Percentiles rank a stretch among this genome's conserved stretches.
phyloP scores from a whole-genome alignment of 2,329 filamentous ascomycete genomes.

The Stachybotrys chartarum region DNA sequence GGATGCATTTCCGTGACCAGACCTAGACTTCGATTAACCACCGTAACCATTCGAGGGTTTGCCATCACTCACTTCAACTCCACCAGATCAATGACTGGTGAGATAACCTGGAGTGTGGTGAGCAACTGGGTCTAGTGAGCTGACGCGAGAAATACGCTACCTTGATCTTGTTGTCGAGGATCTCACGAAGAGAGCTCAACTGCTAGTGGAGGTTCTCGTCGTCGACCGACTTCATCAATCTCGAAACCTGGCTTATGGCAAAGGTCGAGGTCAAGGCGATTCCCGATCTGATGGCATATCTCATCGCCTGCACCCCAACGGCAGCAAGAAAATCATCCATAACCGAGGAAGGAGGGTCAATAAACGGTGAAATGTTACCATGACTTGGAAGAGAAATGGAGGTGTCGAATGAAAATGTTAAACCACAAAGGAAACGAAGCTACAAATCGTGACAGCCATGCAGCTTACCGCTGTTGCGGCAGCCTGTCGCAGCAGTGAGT shows the following conservation, averaged over 20 bases:
- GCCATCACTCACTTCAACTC: constrained; percentile 63
- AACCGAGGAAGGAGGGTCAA: not conserved
- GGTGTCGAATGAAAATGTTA: no score
- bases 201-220: constrained; percentile 61
- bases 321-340: constrained; percentile 64
- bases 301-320: constrained; percentile 67
- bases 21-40: constrained; percentile 25
- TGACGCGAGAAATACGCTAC: constrained; percentile 31
- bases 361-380: not conserved
- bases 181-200: constrained; percentile 62
- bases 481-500: not conserved
- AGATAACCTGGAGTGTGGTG: constrained; percentile 57
- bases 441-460: no score
- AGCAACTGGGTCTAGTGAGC: not conserved
- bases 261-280: constrained; percentile 80
- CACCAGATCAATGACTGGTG: constrained; percentile 85
- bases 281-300: constrained; percentile 84
- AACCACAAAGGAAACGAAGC: no score
- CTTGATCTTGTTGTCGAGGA: constrained; percentile 79
- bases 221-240: constrained; percentile 70
- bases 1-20: constrained; percentile 45
- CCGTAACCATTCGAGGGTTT: constrained; percentile 7
- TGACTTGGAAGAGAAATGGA: not conserved
- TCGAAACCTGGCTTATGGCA: constrained; percentile 74
- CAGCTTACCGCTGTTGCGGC: no score